Evolutionary conservation across 176 grass and related monocot genomes (phyloP), one percentile per base, ranked within the genome.

Genomic region (Oropetium thomaeum): DNA sequence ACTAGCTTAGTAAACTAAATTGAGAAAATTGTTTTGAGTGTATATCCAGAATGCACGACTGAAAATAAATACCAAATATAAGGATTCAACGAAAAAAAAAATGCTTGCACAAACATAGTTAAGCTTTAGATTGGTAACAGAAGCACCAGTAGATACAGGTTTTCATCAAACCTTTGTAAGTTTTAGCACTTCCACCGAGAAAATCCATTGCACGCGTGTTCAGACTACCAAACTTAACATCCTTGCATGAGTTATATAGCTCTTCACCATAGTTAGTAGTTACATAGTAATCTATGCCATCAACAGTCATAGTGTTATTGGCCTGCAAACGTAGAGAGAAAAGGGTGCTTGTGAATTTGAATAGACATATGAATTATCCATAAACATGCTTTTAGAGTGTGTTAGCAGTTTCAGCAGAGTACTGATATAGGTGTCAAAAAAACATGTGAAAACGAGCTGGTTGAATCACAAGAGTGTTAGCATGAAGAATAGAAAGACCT

Each of bases 201-300:
- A 99, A 95, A 92, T 95, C 91, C 91, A 99, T 99, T 82, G 96
- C 84, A 28, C 86, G 89, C 71, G 89, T 99, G 86, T 99, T 99
- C 72, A 95, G 37, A 57, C 78, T 88, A 52, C 96, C 96, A 90
- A 99, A 99, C 45, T 99, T 99, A 71, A 99, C 96, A 80, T 99
- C 91, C 89, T 95, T 99, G 77, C 96, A 99, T 62, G 96, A 99
- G 64, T 88, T 90, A 53, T 86, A 99, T 59, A 99, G 77, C 55
- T 88, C 68, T 73, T 95, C 89, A 66, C 87, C 96, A 43, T 95
- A 92, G 48, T 51, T 60, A 74, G 68, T 87, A 47, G 89, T 99
- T 75, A 90, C 65, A 81, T 87, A 95, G 76, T 86, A 95, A 79
- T 99, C 91, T 69, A 99, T 84, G 62, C 81, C 84, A 87, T 87